These are phyloP conservation scores for Posidonia oceanica DNA, from an alignment of 116 monocot genomes.

Conservation along the genomic window DNA sequence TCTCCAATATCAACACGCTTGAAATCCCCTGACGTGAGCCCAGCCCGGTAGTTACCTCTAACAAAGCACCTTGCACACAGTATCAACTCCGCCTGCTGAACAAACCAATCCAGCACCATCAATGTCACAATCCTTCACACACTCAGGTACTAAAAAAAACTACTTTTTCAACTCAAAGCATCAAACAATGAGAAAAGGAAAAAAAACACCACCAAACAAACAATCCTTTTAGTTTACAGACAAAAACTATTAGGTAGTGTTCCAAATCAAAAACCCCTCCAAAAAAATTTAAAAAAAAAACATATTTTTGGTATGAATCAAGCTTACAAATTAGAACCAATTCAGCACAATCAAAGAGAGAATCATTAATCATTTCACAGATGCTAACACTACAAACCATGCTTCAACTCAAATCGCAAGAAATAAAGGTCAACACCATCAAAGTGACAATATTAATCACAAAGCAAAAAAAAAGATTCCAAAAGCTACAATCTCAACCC, in stretches of 20 bases:
- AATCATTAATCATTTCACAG: no score
- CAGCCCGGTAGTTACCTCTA: constrained; percentile 66
- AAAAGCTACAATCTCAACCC: background rate
- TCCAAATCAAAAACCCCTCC: no score
- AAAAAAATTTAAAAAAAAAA: no score
- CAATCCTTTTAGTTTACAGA: no score
- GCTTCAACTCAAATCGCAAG: background rate
- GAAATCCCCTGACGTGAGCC: constrained; percentile 73
- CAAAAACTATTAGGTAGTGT: no score
- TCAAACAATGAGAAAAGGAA: background rate
- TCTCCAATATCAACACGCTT: constrained; percentile 63
- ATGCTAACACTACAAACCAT: background rate
- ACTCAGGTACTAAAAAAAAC: background rate
- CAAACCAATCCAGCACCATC: background rate
- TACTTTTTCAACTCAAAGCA: background rate
- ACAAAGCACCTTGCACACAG: constrained; percentile 91
- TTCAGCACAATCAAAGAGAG: background rate
- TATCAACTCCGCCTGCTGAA: constrained; percentile 51
- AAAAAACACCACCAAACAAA: background rate
- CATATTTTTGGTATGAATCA: background rate
- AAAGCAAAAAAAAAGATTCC: background rate
- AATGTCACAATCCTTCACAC: background rate
- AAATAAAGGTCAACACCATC: background rate
- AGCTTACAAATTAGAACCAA: background rate
- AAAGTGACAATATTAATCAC: background rate